Evolutionary conservation across 768 basidiomycete genomes (phyloP).

Genomic region (Gymnopilus dilepis): DNA sequence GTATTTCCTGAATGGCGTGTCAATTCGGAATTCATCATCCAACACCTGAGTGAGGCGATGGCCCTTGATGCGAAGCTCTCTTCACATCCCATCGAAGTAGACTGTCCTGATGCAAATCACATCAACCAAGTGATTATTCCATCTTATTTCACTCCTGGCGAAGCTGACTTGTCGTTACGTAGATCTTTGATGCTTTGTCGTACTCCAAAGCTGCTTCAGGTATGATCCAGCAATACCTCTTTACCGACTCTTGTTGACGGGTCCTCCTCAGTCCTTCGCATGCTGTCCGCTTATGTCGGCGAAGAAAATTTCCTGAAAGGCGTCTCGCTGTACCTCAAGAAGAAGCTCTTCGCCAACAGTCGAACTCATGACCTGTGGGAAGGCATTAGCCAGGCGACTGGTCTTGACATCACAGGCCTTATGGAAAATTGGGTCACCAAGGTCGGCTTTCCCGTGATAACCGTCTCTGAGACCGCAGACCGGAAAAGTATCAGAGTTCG

Average conservation of each 20-base stretch:
- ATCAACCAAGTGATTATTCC: slow-evolving; percentile 65
- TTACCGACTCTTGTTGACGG: neutral
- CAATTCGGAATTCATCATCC: slow-evolving; percentile 80
- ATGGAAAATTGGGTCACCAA: slow-evolving; percentile 94
- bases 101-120: slow-evolving; percentile 83
- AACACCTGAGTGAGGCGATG: slow-evolving; percentile 75
- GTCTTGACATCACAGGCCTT: slow-evolving; percentile 72
- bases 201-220: slow-evolving; percentile 87
- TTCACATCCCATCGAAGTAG: slow-evolving; percentile 94
- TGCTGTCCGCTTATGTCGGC: slow-evolving; percentile 88
- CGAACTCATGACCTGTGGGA: slow-evolving; percentile 88
- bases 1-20: slow-evolving; percentile 89
- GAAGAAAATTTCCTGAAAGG: slow-evolving; percentile 88
- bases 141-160: neutral
- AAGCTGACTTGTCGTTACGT: neutral
- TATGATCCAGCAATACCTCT: slow-evolving; percentile 32
- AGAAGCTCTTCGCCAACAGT: slow-evolving; percentile 83
- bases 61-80: slow-evolving; percentile 83
- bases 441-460: slow-evolving; percentile 89
- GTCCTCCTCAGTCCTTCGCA: slow-evolving; percentile 71
- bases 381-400: slow-evolving; percentile 79
- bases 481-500: slow-evolving; percentile 73
- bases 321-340: slow-evolving; percentile 91
- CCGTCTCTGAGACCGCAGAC: slow-evolving; percentile 69
- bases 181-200: slow-evolving; percentile 90